Evolutionary conservation across 2,329 filamentous ascomycete species (phyloP), one percentile per base, ranked within the genome.

Genomic region (Alternaria viburni): DNA sequence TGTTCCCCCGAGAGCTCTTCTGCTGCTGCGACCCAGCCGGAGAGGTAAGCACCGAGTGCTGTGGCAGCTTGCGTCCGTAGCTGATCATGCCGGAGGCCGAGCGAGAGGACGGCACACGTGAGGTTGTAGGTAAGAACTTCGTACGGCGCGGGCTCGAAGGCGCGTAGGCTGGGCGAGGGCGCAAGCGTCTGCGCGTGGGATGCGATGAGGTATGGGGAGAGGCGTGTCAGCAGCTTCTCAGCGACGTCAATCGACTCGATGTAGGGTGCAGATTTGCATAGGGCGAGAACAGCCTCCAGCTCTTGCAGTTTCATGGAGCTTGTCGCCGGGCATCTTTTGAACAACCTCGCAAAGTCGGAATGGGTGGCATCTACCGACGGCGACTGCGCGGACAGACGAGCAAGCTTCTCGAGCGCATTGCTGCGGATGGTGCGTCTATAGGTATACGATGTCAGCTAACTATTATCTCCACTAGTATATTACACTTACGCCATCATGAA

Each of bases 241-340:
- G 93, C 94, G 75, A 91, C 91, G 64, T 92, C 88, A 45, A 83
- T 80, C 49, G 88, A 89, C 56, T 89, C 86, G 25, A 98, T 86
- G 23, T 89, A 86, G 5, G 93, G 91, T 4, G 94, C 93, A 57
- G 95, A 93, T 81, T 94, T 95, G 84, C 95, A 98, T 25, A 99
- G 86, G 46, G 96, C 93, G 25, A 98, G 83, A 25, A 99, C 86
- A 57, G 97, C 92, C 79, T 99, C 95, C 70, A 97, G 90, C 84
- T 99, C 96, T 74, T 92, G 90, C 57, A 94, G 89, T 57, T 90
- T 92, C 93, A 66, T 21, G n/a, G 50, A 36, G 60, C 57, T 59
- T 10, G 65, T 57, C 17, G 65, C 56, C n/a, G 71, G 67, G 62
- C 79, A 81, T 68, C 77, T 68, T 64, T 77, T 79, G 69, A 83